Conservation (phyloP, 805 yeast species). For the Yamadazyma phyllophila region DNA sequence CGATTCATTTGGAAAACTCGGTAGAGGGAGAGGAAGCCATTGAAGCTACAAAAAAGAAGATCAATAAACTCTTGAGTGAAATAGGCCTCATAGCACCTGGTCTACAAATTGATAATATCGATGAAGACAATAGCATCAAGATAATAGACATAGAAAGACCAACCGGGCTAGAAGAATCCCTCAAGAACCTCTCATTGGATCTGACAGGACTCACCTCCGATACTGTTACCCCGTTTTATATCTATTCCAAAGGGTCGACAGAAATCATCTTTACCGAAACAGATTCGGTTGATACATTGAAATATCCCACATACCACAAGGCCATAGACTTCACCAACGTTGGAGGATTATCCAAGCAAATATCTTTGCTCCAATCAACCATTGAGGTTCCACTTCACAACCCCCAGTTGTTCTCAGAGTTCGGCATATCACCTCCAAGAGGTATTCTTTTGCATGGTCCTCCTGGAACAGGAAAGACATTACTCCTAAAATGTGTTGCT, state of each 20-base stretch:
- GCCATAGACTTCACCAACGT: slow-evolving; percentile 50
- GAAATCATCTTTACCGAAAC: slow-evolving; percentile 2
- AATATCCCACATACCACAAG: slow-evolving; percentile 46
- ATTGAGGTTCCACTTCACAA: slow-evolving; percentile 78
- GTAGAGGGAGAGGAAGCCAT: not conserved
- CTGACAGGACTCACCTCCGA: slow-evolving; percentile 12
- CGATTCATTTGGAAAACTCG: too few species aligned
- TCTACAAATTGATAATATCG: slow-evolving; percentile 19
- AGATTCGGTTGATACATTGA: slow-evolving; percentile 13
- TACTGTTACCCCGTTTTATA: slow-evolving; percentile 37
- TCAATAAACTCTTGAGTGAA: slow-evolving; percentile 46
- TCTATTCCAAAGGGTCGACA: slow-evolving; percentile 34
- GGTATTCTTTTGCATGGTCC: slow-evolving; percentile 95
- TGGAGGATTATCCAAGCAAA: slow-evolving; percentile 76
- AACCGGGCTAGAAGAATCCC: slow-evolving; percentile 32
- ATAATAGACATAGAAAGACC: slow-evolving; percentile 28
- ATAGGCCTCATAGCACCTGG: slow-evolving; percentile 65
- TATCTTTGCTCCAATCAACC: slow-evolving; percentile 58
- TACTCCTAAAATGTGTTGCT: slow-evolving; percentile 81
- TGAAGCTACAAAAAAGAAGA: slow-evolving; percentile 17
- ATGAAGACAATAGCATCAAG: slow-evolving; percentile 9
- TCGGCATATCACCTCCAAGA: slow-evolving; percentile 89
- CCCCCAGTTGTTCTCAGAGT: slow-evolving; percentile 73
- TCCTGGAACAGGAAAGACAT: slow-evolving; percentile 95
- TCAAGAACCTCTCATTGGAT: slow-evolving; percentile 34